These are phyloP conservation scores for Hippophae gyantsensis DNA, from an alignment of 306 rosid species.

Conservation along the genomic window DNA sequence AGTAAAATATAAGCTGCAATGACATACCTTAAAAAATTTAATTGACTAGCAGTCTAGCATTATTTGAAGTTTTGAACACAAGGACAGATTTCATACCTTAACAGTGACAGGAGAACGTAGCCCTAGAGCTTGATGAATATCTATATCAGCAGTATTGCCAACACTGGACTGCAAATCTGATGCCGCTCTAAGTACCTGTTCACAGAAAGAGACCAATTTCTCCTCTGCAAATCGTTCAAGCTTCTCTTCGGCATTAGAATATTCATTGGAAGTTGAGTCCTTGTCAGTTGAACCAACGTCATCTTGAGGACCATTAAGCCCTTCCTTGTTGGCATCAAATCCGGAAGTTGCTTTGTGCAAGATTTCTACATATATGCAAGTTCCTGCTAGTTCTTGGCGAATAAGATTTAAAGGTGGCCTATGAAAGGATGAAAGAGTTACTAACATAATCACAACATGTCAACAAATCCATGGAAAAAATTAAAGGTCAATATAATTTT, in stretches of 20 bases:
- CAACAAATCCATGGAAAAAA: slow-evolving; percentile 12
- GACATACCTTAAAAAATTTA: too few relatives aligned
- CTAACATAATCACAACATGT: slow-evolving; percentile 11
- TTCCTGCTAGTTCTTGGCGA: slow-evolving; percentile 87
- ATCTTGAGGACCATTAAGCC: slow-evolving; percentile 11
- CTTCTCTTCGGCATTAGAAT: slow-evolving; percentile 48
- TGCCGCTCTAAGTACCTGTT: slow-evolving; percentile 86
- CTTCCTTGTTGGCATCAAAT: slow-evolving; percentile 32
- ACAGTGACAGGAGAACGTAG: slow-evolving; percentile 85
- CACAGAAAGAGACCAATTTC: slow-evolving; percentile 83
- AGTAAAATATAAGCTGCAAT: too few relatives aligned
- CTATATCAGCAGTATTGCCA: slow-evolving; percentile 76
- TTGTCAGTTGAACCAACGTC: slow-evolving; percentile 21
- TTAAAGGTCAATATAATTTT: background rate
- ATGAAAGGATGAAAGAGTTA: slow-evolving; percentile 27
- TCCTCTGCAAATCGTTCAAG: slow-evolving; percentile 79
- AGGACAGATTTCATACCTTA: slow-evolving; percentile 38
- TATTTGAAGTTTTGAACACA: too few relatives aligned
- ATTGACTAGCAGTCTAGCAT: too few relatives aligned
- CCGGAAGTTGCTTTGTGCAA: slow-evolving; percentile 74
- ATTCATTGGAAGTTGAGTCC: slow-evolving; percentile 25
- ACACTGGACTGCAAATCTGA: slow-evolving; percentile 80
- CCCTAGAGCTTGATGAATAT: slow-evolving; percentile 79
- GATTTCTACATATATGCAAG: slow-evolving; percentile 75
- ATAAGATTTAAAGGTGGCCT: slow-evolving; percentile 98